These are phyloP conservation scores for Cladorrhinum sp. DNA, from an alignment of 2,329 filamentous ascomycete species.

Conservation along the genomic window DNA sequence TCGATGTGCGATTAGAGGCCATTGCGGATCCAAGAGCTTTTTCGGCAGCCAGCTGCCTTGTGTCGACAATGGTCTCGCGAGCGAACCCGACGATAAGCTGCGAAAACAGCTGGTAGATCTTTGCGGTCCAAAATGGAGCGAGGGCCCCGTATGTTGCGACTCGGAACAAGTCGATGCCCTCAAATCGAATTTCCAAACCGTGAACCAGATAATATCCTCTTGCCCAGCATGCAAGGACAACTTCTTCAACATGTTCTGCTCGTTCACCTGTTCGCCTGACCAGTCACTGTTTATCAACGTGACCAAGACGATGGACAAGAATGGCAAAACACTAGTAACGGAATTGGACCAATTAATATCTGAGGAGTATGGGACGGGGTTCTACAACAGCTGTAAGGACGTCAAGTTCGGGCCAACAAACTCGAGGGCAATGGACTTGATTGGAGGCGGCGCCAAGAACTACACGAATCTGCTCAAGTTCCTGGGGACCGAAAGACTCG, in stretches of 20 bases:
- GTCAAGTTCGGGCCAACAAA: slow-evolving; percentile 97
- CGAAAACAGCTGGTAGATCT: slow-evolving; percentile 77
- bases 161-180: slow-evolving; percentile 79
- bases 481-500: slow-evolving; percentile 82
- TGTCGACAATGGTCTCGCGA: slow-evolving; percentile 81
- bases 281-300: slow-evolving; percentile 95
- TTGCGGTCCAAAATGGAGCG: slow-evolving; percentile 83
- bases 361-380: slow-evolving; percentile 76
- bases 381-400: slow-evolving; percentile 97
- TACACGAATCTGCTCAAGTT: slow-evolving; percentile 87
- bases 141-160: slow-evolving; percentile 81
- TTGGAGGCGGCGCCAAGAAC: slow-evolving; percentile 91
- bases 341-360: slow-evolving; percentile 89
- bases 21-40: slow-evolving; percentile 86
- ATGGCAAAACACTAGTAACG: slow-evolving; percentile 64
- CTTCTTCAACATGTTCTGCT: slow-evolving; percentile 98
- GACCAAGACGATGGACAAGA: slow-evolving; percentile 66
- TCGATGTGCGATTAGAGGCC: slow-evolving; percentile 83
- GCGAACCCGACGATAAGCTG: slow-evolving; percentile 67
- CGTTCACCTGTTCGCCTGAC: slow-evolving; percentile 95
- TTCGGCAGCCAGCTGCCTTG: slow-evolving; percentile 90
- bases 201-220: slow-evolving; percentile 83
- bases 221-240: slow-evolving; percentile 98
- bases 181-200: slow-evolving; percentile 79
- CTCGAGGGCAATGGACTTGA: slow-evolving; percentile 89